Evolutionary conservation across 352 stramenopile species (phyloP), one percentile per base, ranked within the genome.

Genomic region (Phytophthora sojae): DNA sequence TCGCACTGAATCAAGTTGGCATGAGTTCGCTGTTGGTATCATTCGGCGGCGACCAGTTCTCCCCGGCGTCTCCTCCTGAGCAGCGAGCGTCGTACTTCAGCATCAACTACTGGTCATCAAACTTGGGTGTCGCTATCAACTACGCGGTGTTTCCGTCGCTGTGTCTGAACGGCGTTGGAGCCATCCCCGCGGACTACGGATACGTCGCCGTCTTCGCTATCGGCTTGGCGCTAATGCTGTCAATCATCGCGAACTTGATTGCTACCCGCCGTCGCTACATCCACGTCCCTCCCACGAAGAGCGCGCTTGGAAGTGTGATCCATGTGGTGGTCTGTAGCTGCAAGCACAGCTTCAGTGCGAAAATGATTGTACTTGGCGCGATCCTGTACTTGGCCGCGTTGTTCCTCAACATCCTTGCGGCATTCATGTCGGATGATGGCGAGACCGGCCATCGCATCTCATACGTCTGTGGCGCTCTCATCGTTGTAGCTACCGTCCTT

Each of bases 91-190:
- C 58, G 29, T 64, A 57, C 30, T 64, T 64, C 45, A 64, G 58
- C 29, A 64, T 64, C 14, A 64, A 64, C 61, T 97, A 95, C 76
- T 93, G 80, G 68, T 71, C 68, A 44, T 81, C 93, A 67, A 96
- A 95, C 71, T 71, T 92, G 44, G 88, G 88, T 29, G 78, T 86
- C 9, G 59, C 76, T 15, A 77, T 96, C 52, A 86, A 80, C 59
- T 97, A 93, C 74, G 87, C 74, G 7, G 80, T 93, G 42, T 82
- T 96, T 37, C 84, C 86, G n/a, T 83, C 80, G 26, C 65, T 97
- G 15, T 91, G 72, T 57, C 73, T 94, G 44, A 80, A 96, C 53
- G 88, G 88, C n/a, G 74, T 81, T 17, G 78, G 75, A 2, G 64
- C 80, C 6, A 94, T 93, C 30, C 73, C 61, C 17, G 53, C 55